Evolutionary conservation across 1,284 basidiomycete genomes (phyloP).

Genomic region (Rhodotorula sp.): DNA sequence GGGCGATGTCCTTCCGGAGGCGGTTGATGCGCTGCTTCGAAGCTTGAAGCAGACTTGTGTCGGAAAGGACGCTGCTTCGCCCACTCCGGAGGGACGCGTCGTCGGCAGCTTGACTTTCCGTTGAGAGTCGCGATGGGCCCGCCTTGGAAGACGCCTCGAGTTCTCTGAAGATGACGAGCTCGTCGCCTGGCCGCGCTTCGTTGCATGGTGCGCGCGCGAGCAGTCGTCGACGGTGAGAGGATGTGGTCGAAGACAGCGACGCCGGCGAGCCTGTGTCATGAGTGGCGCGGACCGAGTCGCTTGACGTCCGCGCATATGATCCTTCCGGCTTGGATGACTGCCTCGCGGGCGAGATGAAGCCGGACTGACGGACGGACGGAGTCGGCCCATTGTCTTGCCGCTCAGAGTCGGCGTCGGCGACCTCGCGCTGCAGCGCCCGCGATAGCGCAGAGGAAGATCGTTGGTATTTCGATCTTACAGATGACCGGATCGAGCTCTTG

Average conservation of each 20-base stretch:
- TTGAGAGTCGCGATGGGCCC: neutral
- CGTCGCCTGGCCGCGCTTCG: constrained; percentile 32
- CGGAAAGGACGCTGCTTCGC: constrained; percentile 2
- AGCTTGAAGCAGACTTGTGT: neutral
- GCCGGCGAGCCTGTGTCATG: too few species aligned
- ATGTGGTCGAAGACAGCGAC: neutral
- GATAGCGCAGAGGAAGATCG: constrained; percentile 4
- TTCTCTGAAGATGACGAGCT: constrained; percentile 33
- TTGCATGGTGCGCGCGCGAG: constrained; percentile 32
- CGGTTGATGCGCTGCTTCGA: constrained; percentile 19
- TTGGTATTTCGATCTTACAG: neutral
- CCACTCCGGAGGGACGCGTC: constrained; percentile 13
- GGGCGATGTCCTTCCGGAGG: constrained; percentile 35
- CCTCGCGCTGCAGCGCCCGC: neutral
- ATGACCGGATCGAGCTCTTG: neutral
- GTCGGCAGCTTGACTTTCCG: constrained; percentile 9
- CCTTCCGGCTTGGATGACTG: neutral
- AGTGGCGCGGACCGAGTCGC: too few species aligned
- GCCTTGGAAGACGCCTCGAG: constrained; percentile 3
- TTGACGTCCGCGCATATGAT: too few species aligned
- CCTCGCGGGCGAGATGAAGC: constrained; percentile 17
- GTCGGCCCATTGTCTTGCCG: constrained; percentile 21
- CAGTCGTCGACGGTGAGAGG: constrained; percentile 21
- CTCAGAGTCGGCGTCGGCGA: neutral
- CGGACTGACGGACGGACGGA: constrained; percentile 23